phyloP scores from a whole-genome alignment of 768 basidiomycete genomes.

The Cyclocybe cylindracea region DNA sequence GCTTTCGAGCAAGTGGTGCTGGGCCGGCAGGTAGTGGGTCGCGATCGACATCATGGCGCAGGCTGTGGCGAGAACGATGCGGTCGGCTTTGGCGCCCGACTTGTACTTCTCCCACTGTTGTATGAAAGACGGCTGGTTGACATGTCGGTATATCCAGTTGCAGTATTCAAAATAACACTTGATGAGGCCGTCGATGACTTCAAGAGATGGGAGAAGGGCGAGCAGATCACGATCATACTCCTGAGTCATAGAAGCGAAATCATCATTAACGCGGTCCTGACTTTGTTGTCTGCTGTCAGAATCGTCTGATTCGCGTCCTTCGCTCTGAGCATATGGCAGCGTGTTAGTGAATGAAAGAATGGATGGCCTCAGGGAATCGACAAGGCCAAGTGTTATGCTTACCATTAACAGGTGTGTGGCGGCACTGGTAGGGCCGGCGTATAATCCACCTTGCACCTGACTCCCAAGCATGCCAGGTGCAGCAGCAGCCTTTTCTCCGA shows the following conservation, averaged over 20 bases:
- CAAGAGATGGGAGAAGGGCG: conserved; percentile 60
- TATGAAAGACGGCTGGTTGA: conserved; percentile 63
- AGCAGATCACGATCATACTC: conserved; percentile 78
- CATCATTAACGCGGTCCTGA: conserved; percentile 47
- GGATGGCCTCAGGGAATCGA: conserved; percentile 9
- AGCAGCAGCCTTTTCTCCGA: conserved; percentile 43
- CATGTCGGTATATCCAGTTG: conserved; percentile 85
- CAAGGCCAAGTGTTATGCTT: conserved; percentile 18
- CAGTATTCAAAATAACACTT: conserved; percentile 82
- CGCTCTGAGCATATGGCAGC: conserved; percentile 33
- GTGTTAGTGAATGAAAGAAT: conserved; percentile 12
- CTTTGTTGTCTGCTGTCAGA: conserved; percentile 53
- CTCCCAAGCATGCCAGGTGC: conserved; percentile 69
- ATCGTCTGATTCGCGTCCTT: conserved; percentile 53
- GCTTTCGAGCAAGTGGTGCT: conserved; percentile 60
- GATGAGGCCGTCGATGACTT: conserved; percentile 73
- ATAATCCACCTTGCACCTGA: conserved; percentile 67
- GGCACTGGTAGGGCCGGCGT: conserved; percentile 78
- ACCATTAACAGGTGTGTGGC: conserved; percentile 70
- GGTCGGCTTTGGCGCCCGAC: conserved; percentile 61
- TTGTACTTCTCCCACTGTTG: conserved; percentile 77
- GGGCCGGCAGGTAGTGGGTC: conserved; percentile 67
- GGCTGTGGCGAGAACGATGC: conserved; percentile 68
- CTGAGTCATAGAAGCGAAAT: conserved; percentile 42
- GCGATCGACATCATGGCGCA: conserved; percentile 77